phyloP scores from a whole-genome alignment of 2,329 filamentous ascomycete species.

The Aspergillaceae sp. region DNA sequence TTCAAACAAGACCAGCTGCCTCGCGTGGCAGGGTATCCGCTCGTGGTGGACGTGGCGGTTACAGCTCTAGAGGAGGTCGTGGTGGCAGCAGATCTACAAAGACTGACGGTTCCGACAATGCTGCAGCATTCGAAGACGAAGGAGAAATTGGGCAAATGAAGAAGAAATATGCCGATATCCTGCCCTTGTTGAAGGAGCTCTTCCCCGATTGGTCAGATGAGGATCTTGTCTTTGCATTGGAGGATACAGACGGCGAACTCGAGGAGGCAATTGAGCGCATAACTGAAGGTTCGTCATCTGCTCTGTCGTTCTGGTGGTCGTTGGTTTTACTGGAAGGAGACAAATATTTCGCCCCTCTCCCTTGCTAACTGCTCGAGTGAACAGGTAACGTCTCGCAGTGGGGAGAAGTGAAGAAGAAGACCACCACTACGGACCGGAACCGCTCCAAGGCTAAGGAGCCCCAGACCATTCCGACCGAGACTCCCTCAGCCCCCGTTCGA shows the following conservation, averaged over 20 bases:
- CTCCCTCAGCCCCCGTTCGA: conserved; percentile 27
- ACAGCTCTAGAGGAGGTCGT: conserved; percentile 60
- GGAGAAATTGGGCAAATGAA: conserved; percentile 87
- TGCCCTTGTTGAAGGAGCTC: conserved; percentile 78
- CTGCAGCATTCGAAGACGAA: conserved; percentile 65
- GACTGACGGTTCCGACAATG: conserved; percentile 59
- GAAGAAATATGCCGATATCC: conserved; percentile 74
- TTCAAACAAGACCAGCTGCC: conserved; percentile 73
- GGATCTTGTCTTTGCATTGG: conserved; percentile 83
- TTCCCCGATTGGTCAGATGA: conserved; percentile 94
- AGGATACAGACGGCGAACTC: conserved; percentile 56
- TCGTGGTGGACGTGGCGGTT: conserved; percentile 74
- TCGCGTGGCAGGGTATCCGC: conserved; percentile 81
- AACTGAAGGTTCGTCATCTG: conserved; percentile 35
- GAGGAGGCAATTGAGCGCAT: conserved; percentile 44
- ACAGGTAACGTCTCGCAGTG: conserved; percentile 45
- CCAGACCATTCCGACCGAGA: conserved; percentile 26
- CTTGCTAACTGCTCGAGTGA: neutral
- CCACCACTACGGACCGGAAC: conserved; percentile 30
- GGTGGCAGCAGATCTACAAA: conserved; percentile 62
- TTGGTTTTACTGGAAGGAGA: too few species aligned
- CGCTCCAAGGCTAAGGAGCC: conserved; percentile 40
- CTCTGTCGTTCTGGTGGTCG: too few species aligned
- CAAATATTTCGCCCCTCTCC: neutral
- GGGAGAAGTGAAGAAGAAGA: conserved; percentile 47